Percentiles rank a stretch among this genome's conserved stretches.
Conservation (phyloP, 495 filamentous ascomycete genomes). For the Mycothermus thermophilus region DNA sequence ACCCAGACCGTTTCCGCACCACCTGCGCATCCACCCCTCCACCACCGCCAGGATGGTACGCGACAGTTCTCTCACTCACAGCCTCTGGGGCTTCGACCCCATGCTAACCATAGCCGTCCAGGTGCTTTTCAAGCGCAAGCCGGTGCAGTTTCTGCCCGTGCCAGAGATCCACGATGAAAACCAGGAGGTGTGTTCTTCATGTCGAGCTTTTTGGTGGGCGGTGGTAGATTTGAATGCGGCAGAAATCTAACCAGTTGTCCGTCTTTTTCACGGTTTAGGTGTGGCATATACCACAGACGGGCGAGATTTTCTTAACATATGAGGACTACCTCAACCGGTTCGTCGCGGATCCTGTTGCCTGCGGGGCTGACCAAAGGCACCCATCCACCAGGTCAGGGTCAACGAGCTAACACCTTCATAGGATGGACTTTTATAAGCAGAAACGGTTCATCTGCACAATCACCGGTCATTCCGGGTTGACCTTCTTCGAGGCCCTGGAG, state of each 20-base stretch:
- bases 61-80: neutral
- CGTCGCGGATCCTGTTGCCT: constrained; percentile 14
- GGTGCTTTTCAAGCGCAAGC: constrained; percentile 95
- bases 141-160: constrained; percentile 65
- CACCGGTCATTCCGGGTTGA: constrained; percentile 81
- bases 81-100: no score
- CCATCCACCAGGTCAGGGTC: neutral
- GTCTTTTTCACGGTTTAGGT: constrained; percentile 39
- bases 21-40: neutral
- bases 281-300: constrained; percentile 81
- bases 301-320: constrained; percentile 79
- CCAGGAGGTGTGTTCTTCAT: constrained; percentile 46
- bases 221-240: constrained; percentile 2
- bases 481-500: constrained; percentile 84
- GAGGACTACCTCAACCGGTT: constrained; percentile 76
- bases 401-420: constrained; percentile 23
- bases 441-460: constrained; percentile 89
- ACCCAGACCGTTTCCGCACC: constrained; percentile 11
- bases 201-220: neutral
- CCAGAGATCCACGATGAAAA: constrained; percentile 67
- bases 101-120: no score
- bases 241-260: constrained; percentile 4
- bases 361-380: constrained; percentile 2
- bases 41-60: constrained; percentile 19
- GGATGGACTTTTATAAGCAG: constrained; percentile 91